Percentiles rank a stretch among this genome's conserved stretches.
Conservation (phyloP, 2,329 filamentous ascomycete genomes). For the Kalaharituber pfeilii region DNA sequence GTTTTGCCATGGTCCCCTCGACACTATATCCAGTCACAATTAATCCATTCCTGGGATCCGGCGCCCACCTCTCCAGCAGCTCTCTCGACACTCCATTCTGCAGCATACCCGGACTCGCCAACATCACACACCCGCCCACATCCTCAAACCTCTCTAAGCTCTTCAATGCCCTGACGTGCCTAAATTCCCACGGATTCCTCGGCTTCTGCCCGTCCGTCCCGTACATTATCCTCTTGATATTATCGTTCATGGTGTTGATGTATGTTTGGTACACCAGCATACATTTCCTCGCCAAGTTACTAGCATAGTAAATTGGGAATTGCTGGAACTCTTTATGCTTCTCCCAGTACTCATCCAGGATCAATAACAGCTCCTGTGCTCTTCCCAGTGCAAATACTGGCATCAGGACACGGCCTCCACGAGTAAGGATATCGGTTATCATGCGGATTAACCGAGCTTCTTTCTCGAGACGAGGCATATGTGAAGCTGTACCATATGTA, state of each 20-base stretch:
- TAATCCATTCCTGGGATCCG: slow-evolving; percentile 91
- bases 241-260: slow-evolving; percentile 96
- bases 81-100: slow-evolving; percentile 77
- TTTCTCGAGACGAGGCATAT: slow-evolving; percentile 75
- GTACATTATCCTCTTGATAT: slow-evolving; percentile 87
- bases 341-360: slow-evolving; percentile 92
- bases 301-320: slow-evolving; percentile 92
- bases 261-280: slow-evolving; percentile 99
- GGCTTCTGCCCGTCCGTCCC: slow-evolving; percentile 46
- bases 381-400: slow-evolving; percentile 88
- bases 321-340: slow-evolving; percentile 77
- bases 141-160: slow-evolving; percentile 92
- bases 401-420: slow-evolving; percentile 81
- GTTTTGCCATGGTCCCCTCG: slow-evolving; percentile 94
- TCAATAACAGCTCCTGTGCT: slow-evolving; percentile 83
- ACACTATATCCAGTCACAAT: slow-evolving; percentile 98
- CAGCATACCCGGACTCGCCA: slow-evolving; percentile 94
- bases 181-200: slow-evolving; percentile 72
- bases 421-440: slow-evolving; percentile 76
- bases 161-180: slow-evolving; percentile 79
- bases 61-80: slow-evolving; percentile 85
- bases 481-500: slow-evolving; percentile 88
- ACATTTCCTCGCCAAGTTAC: slow-evolving; percentile 83
- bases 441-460: slow-evolving; percentile 92
- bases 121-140: slow-evolving; percentile 87